Percentiles rank a stretch among this genome's conserved stretches.
Conservation (phyloP, 768 basidiomycete species). For the Tricholoma bakamatsutake region DNA sequence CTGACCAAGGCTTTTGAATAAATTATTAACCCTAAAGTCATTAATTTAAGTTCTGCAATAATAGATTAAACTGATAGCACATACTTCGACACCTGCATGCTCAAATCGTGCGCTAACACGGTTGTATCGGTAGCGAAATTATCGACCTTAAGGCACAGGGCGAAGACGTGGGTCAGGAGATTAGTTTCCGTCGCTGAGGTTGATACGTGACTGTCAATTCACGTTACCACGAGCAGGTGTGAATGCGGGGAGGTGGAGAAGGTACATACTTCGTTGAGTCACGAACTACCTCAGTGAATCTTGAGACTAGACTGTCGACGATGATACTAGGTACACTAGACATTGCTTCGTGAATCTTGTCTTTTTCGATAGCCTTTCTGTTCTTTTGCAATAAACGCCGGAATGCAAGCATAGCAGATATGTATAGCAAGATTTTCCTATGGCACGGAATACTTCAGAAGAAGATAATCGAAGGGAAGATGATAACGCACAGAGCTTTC, state of each 20-base stretch:
- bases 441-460: not conserved
- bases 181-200: constrained; percentile 70
- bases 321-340: constrained; percentile 54
- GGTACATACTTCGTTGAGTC: constrained; percentile 56
- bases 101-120: constrained; percentile 68
- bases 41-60: not conserved
- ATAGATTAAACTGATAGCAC: constrained; percentile 16
- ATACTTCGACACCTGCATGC: constrained; percentile 58
- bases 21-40: constrained; percentile 40
- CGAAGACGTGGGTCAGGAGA: constrained; percentile 74
- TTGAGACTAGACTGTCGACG: constrained; percentile 65
- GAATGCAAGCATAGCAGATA: constrained; percentile 78
- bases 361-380: constrained; percentile 39
- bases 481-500: constrained; percentile 48
- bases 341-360: constrained; percentile 51
- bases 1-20: constrained; percentile 73
- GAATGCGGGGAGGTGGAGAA: not conserved
- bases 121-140: constrained; percentile 67
- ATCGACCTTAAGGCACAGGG: constrained; percentile 75
- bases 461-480: constrained; percentile 19
- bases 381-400: constrained; percentile 35
- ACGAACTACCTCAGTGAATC: constrained; percentile 76
- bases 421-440: constrained; percentile 76
- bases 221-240: constrained; percentile 1
- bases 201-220: constrained; percentile 34